Evolutionary conservation across 2,329 filamentous ascomycete genomes (phyloP), one percentile per base, ranked within the genome.

Genomic region (Epichloe coenophiala): DNA sequence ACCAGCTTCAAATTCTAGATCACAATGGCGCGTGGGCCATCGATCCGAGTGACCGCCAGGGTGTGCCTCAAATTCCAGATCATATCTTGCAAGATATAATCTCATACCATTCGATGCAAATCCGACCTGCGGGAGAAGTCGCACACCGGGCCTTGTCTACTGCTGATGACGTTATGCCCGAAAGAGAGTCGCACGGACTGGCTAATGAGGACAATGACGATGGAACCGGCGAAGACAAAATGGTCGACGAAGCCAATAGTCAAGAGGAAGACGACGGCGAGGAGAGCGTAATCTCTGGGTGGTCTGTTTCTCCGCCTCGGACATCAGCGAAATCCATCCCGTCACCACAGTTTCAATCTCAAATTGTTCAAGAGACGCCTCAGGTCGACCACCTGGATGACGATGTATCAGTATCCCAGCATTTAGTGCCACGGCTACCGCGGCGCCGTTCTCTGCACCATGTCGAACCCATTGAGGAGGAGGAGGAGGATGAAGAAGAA

Each of bases 1-100:
- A 71, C 40, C 73, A 75, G 54, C 60, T 60, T 27, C 48, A 49
- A 4, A 57, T 74, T 2, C 58, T 74, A 1, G 62, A 66, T 2
- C 51, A 56, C 0, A 47, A 59, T 3, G 59, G 64, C 48, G 62
- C 70, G 2, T 74, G 71, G 71, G 62, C 61, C 3, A 55, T 61
- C 3, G 55, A 60, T 38, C 46, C 60, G 5, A 60, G 56, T 13
- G 53, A 52, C 8, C 54, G 56, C 17, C 58, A 61, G 9, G 61
- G 59, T 2, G 35, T 58, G 3, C 54, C 56, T 41, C 65, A 68
- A 44, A 55, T 72, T 11, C 71, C 71, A 1, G 51, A 53, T 3
- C 58, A 64, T 39, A 63, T 71, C 9, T 49, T 71, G 17, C 54
- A 69, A 38, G 59, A 58, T 2, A 49, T 66, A 6, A 63, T 57